Conservation (phyloP, 176 grass and related monocot species). For the Bolboschoenus planiculmis region DNA sequence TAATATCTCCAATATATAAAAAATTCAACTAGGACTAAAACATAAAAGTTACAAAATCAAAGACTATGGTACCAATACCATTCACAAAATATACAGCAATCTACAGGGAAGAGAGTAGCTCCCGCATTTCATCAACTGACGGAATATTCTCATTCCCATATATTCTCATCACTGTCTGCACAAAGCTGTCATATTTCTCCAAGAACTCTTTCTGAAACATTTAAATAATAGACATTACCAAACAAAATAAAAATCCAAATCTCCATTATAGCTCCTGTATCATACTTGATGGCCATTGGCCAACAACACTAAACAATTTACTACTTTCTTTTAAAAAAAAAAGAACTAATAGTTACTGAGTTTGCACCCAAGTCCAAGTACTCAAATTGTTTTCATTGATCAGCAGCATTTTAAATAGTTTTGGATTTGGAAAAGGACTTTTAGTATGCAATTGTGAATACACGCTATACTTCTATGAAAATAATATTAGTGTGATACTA, state of each 20-base stretch:
- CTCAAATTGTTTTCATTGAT: not conserved
- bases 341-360: not conserved
- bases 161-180: constrained; percentile 70
- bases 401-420: not conserved
- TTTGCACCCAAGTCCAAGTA: not conserved
- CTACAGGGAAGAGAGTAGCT: constrained; percentile 50
- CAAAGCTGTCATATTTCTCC: constrained; percentile 94
- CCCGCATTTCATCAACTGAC: constrained; percentile 65
- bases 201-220: constrained; percentile 88
- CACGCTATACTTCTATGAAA: not conserved
- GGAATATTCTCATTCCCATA: constrained; percentile 72
- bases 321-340: not conserved
- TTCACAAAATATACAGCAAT: constrained; percentile 18
- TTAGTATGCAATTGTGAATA: not conserved
- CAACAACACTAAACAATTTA: not conserved
- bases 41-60: not conserved
- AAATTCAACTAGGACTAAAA: not conserved
- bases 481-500: too few species aligned
- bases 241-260: not conserved
- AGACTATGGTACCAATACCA: not conserved
- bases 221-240: not conserved
- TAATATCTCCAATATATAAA: not conserved
- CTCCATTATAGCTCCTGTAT: not conserved
- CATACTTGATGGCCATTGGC: not conserved
- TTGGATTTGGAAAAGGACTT: not conserved